These are phyloP conservation scores for Pyricularia sp. DNA, from an alignment of 2,329 filamentous ascomycete genomes.

Conservation along the genomic window DNA sequence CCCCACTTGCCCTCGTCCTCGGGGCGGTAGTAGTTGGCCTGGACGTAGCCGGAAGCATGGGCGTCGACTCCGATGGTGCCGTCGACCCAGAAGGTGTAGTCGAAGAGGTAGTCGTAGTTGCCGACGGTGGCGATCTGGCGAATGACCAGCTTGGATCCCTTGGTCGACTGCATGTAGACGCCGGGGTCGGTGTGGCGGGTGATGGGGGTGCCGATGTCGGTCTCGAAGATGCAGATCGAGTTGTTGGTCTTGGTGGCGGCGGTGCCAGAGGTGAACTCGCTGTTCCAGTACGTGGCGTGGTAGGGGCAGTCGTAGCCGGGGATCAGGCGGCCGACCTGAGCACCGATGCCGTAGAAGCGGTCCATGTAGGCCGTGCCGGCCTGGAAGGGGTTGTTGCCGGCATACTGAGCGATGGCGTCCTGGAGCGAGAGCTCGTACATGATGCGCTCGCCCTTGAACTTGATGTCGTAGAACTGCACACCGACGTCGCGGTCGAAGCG, in stretches of 20 bases:
- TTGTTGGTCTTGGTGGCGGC: slow-evolving; percentile 19
- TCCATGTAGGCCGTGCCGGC: slow-evolving; percentile 33
- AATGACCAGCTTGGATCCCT: slow-evolving; percentile 23
- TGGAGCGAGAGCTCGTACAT: slow-evolving; percentile 43
- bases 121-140: slow-evolving; percentile 30
- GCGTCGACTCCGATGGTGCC: slow-evolving; percentile 27
- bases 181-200: slow-evolving; percentile 21
- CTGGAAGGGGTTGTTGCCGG: slow-evolving; percentile 33
- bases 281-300: slow-evolving; percentile 25
- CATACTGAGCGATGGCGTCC: slow-evolving; percentile 43
- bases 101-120: slow-evolving; percentile 31
- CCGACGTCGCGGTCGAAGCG: slow-evolving; percentile 32
- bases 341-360: slow-evolving; percentile 26
- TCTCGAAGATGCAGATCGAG: slow-evolving; percentile 29
- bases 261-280: slow-evolving; percentile 21
- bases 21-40: slow-evolving; percentile 22
- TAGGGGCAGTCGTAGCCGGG: slow-evolving; percentile 32
- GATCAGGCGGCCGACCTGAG: slow-evolving; percentile 25
- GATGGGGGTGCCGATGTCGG: slow-evolving; percentile 24
- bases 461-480: slow-evolving; percentile 37
- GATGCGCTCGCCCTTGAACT: slow-evolving; percentile 38
- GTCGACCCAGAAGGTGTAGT: slow-evolving; percentile 24
- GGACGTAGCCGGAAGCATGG: slow-evolving; percentile 27
- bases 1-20: slow-evolving; percentile 23
- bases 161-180: slow-evolving; percentile 20